Percentiles rank a stretch among this genome's conserved stretches.
These are phyloP conservation scores for Castanospermum australe DNA, from an alignment of 306 rosid species.

Conservation along the genomic window DNA sequence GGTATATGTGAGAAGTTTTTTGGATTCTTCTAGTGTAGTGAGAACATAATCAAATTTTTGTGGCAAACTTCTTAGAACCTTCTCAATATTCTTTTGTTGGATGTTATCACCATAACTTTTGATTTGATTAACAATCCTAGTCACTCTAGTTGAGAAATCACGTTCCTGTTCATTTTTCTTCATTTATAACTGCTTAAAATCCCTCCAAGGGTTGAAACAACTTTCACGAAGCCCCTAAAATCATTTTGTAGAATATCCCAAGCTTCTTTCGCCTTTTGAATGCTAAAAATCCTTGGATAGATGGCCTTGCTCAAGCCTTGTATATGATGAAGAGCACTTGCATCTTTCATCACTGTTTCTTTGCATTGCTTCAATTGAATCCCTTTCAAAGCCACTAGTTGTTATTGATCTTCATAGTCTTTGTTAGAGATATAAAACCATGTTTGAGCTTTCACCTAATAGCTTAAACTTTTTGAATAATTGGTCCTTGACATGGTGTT, in stretches of 20 bases:
- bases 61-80: too few species aligned
- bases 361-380: neutral
- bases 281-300: neutral
- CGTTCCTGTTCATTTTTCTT: neutral
- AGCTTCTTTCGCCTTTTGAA: neutral
- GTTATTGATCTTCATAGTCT: too few species aligned
- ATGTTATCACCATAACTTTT: too few species aligned
- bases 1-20: neutral
- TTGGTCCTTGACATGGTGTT: too few species aligned
- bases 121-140: neutral
- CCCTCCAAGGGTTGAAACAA: neutral
- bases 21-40: neutral
- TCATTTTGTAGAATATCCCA: neutral
- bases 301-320: neutral
- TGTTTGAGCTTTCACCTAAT: too few species aligned
- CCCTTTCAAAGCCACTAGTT: neutral
- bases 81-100: too few species aligned
- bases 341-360: too few species aligned
- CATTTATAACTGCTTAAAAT: too few species aligned
- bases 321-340: neutral
- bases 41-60: neutral
- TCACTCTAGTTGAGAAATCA: neutral
- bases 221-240: neutral
- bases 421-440: too few species aligned
- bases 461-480: too few species aligned